Conservation (phyloP, 2,329 filamentous ascomycete species). For the Trichoderma simmonsii region DNA sequence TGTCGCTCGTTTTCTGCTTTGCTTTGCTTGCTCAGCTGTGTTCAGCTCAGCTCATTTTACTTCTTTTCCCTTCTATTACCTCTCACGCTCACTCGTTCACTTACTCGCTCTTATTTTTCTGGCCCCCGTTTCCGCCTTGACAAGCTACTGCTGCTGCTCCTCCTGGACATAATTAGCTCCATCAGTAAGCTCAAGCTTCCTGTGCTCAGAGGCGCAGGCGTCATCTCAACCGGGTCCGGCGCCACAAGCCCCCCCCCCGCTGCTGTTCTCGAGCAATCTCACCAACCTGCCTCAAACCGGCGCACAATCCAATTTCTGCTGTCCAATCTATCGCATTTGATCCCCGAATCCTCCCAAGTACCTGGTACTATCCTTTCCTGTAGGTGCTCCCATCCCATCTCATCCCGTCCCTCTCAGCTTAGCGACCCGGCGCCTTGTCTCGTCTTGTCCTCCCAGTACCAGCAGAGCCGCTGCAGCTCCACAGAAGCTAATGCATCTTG, state of each 20-base stretch:
- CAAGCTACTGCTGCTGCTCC: not conserved
- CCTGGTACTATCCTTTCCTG: not conserved
- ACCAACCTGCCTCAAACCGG: conserved; percentile 3
- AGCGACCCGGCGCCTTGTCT: not conserved
- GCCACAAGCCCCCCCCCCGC: conserved; percentile 1
- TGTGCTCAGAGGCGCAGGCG: conserved; percentile 4
- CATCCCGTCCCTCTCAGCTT: not conserved
- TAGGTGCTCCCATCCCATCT: not conserved
- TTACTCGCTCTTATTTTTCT: not conserved
- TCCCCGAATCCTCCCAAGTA: not conserved
- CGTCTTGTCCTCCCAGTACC: not conserved
- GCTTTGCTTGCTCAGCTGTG: not conserved
- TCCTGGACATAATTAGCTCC: conserved; percentile 1
- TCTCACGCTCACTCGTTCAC: not conserved
- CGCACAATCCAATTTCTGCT: not conserved
- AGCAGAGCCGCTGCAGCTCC: conserved; percentile 17
- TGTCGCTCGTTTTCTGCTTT: not conserved
- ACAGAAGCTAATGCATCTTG: conserved; percentile 16
- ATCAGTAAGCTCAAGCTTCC: conserved; percentile 11
- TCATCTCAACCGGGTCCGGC: conserved; percentile 16
- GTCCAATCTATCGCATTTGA: not conserved
- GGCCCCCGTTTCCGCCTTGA: not conserved
- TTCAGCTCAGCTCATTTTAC: not conserved
- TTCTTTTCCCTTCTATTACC: not conserved
- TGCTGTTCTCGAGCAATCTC: not conserved